These are phyloP conservation scores for Phytopythium mirpurense DNA, from an alignment of 352 stramenopile genomes.

Conservation along the genomic window DNA sequence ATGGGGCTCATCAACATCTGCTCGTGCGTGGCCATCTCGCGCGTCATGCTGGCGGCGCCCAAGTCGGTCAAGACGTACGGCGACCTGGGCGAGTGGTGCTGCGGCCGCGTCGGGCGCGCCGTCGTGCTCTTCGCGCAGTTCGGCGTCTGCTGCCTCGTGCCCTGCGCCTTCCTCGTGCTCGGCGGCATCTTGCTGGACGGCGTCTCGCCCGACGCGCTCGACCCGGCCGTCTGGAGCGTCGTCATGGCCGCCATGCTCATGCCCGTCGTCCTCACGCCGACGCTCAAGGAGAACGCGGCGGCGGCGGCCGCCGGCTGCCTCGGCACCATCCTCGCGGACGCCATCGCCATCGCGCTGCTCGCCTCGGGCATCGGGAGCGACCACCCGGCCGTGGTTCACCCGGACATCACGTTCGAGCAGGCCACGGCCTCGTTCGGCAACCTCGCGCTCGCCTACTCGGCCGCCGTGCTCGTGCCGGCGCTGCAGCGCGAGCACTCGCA, in stretches of 20 bases:
- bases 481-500: conserved; percentile 58
- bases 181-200: conserved; percentile 43
- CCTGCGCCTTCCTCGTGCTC: conserved; percentile 53
- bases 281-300: conserved; percentile 51
- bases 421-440: conserved; percentile 52
- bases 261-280: conserved; percentile 48
- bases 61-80: conserved; percentile 54
- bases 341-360: conserved; percentile 40
- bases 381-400: conserved; percentile 29
- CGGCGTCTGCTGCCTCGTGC: conserved; percentile 42
- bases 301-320: conserved; percentile 45
- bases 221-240: conserved; percentile 46
- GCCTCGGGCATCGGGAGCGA: conserved; percentile 26
- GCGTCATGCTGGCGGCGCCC: conserved; percentile 50
- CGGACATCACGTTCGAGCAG: conserved; percentile 40
- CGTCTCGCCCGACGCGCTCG: conserved; percentile 40
- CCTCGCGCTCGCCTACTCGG: conserved; percentile 50
- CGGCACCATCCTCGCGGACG: conserved; percentile 47
- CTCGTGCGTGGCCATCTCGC: conserved; percentile 44
- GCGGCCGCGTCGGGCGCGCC: conserved; percentile 40
- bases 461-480: conserved; percentile 44
- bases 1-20: conserved; percentile 61
- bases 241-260: conserved; percentile 47
- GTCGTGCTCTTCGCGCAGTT: conserved; percentile 51
- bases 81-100: conserved; percentile 58